These are phyloP conservation scores for Fusarium buharicum DNA, from an alignment of 2,329 filamentous ascomycete species.

Conservation along the genomic window DNA sequence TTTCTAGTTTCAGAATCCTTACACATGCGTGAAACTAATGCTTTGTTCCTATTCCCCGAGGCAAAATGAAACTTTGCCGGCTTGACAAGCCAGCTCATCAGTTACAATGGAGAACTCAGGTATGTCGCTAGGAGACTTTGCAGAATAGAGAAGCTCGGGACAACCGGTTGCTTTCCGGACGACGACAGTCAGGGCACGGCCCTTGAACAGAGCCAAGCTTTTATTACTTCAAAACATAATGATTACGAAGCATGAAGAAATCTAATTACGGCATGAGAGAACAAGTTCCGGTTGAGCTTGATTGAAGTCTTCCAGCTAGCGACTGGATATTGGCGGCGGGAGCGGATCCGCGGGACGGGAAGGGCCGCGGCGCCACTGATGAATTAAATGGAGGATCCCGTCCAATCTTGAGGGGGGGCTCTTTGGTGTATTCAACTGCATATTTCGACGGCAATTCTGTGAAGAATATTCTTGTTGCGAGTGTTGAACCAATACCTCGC, in stretches of 20 bases:
- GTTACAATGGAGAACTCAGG: not conserved
- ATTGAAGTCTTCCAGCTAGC: slow-evolving; percentile 1
- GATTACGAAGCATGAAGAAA: slow-evolving; percentile 4
- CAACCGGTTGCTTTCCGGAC: slow-evolving; percentile 13
- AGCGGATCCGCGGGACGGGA: slow-evolving; percentile 42
- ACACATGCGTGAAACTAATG: slow-evolving; percentile 7
- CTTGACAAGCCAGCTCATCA: slow-evolving; percentile 6
- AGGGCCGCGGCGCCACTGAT: slow-evolving; percentile 42
- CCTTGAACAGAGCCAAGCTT: slow-evolving; percentile 10
- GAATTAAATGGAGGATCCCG: slow-evolving; percentile 12
- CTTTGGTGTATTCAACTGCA: slow-evolving; percentile 15
- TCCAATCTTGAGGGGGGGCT: slow-evolving; percentile 13
- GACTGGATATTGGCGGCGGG: slow-evolving; percentile 31
- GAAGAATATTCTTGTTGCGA: slow-evolving; percentile 3
- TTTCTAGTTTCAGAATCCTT: slow-evolving; percentile 12
- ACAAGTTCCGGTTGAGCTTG: slow-evolving; percentile 1
- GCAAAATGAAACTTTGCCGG: slow-evolving; percentile 1
- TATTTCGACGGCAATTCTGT: not conserved
- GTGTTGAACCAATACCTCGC: not conserved
- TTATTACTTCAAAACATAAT: slow-evolving; percentile 4
- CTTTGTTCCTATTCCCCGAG: slow-evolving; percentile 16
- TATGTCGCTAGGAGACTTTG: slow-evolving; percentile 6
- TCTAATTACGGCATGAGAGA: slow-evolving; percentile 7
- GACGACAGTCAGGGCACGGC: slow-evolving; percentile 5
- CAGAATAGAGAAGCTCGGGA: slow-evolving; percentile 2